Base-by-base conservation (phyloP, 495 filamentous ascomycete genomes). In the Tuber calosporum region DNA sequence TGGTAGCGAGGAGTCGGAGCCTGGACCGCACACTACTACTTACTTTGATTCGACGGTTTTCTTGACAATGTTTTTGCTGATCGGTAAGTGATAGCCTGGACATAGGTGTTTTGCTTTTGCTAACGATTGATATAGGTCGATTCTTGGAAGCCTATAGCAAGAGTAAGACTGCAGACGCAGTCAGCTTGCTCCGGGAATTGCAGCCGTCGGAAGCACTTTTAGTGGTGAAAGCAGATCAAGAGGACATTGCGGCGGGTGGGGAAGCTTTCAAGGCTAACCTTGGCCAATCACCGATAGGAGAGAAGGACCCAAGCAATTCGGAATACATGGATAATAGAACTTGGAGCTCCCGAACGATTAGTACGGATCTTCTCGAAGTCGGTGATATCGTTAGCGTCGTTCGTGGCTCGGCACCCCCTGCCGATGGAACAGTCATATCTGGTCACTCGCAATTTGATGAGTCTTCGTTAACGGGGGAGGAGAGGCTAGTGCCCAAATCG, bases 21-120 rank as follows among this genome's bases (percentile, higher is more conserved):
- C 9, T 30, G 13, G 13, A 2, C 8, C 53, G 13, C 85, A 90
- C 69, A 84, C 84, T 22, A 86, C 89, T 13, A 91, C 90, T 13
- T 98, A 97, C 79, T 98, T 97, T 78, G 95, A 98, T 82, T 92
- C 93, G 2, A 95, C 97, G 3, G 92, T 97, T 1, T 97, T 98
- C 74, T 83, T 98, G 62, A 97, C 95, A 0, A 86, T 97, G 70
- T 98, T 98, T 80, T 88, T 98, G 69, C 88, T 98, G 8, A 86
- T 91, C 70, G 90, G 90, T 68, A 74, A 58, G 75, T 48, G 30
- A 13, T 53, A 1, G 19, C 30, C 36, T 19, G 1, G 34, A 22
- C 26, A 34, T 48, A 0, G n/a, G 15, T 30, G 39, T n/a, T 43
- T n/a, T 43, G 66, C 37, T 22, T 26, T 58, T 71, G 1, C 72